Base-by-base conservation (phyloP, 148 eudicot species). In the Amaranthus hypochondriacus region DNA sequence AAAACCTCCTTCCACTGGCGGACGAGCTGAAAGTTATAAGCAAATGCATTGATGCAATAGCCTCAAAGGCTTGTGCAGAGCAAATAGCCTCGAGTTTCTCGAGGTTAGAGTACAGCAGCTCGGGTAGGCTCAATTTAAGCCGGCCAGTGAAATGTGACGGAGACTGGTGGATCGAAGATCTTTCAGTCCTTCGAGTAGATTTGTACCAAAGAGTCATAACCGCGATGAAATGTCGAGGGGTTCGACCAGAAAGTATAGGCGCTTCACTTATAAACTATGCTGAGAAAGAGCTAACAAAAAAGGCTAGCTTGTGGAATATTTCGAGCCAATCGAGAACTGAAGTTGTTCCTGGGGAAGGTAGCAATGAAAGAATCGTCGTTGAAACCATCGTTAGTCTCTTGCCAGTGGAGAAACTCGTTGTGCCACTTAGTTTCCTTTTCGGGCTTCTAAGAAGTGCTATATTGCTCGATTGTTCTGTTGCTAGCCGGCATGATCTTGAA, bases 51-150 rank as follows among this genome's bases (percentile, higher is more conserved):
- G 98, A 95, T 70, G 78, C 94, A 3, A 90, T 95, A 78, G 97
- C 97, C 56, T 95, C 98, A 50, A 95, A 90, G 76, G 86, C 98
- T 21, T 90, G 96, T 56, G 86, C 84, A 0, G 98, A 95, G 84
- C 98, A 95, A 59, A 95, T 95, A 21, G 97, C 98, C 70, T 92
- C 97, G 7, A 95, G 98, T 68, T 95, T 95, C 76, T 95, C 97
- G 0, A 89, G 97, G 68, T 72, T 95, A 65, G 98, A 95, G 66
- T 95, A 92, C 48, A 95, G 97, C 77, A 90, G 96, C 80, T 95
- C 98, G 1, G 98, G 98, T 8, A 83, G 98, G 76, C 97, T 95
- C 56, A 93, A 95, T 72, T 90, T 95, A 96, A 90, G 86, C 74
- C 81, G 89, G 11, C 88, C 87, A 6, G 78, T 84, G 21, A 91